Conservation (phyloP, 495 filamentous ascomycete species). For the Aspergillus saccharolyticus region DNA sequence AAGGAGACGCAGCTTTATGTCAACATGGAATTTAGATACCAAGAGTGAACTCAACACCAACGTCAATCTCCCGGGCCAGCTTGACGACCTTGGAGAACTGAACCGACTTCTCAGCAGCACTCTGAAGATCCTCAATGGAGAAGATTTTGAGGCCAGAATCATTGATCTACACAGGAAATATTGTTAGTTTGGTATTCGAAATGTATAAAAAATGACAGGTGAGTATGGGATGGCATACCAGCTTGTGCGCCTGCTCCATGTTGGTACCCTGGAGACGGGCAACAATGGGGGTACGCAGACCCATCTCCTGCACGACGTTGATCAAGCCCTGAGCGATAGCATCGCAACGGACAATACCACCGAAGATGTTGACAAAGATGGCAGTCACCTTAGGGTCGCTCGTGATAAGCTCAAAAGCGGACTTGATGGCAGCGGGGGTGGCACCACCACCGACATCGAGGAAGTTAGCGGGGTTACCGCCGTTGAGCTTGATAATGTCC, state of each 20-base stretch:
- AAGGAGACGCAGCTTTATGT: conserved; percentile 8
- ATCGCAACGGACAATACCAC: conserved; percentile 96
- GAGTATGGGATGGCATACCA: conserved; percentile 46
- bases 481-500: conserved; percentile 99
- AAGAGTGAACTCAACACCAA: conserved; percentile 94
- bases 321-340: conserved; percentile 96
- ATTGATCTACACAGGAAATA: conserved; percentile 58
- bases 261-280: conserved; percentile 97
- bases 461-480: conserved; percentile 95
- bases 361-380: conserved; percentile 99
- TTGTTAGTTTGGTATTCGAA: conserved; percentile 9
- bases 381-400: conserved; percentile 97
- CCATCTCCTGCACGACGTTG: conserved; percentile 86
- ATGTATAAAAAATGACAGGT: neutral
- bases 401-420: conserved; percentile 97
- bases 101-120: conserved; percentile 93
- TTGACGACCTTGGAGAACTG: conserved; percentile 99
- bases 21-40: conserved; percentile 62
- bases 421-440: conserved; percentile 91
- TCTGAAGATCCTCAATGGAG: conserved; percentile 97
- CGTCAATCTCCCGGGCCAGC: conserved; percentile 97
- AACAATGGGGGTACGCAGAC: conserved; percentile 92
- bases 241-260: conserved; percentile 89
- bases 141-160: conserved; percentile 99
- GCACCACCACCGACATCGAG: conserved; percentile 97